Percentiles rank a stretch among this genome's conserved stretches.
phyloP scores from a whole-genome alignment of 768 basidiomycete species.

The Lactarius sanguifluus region DNA sequence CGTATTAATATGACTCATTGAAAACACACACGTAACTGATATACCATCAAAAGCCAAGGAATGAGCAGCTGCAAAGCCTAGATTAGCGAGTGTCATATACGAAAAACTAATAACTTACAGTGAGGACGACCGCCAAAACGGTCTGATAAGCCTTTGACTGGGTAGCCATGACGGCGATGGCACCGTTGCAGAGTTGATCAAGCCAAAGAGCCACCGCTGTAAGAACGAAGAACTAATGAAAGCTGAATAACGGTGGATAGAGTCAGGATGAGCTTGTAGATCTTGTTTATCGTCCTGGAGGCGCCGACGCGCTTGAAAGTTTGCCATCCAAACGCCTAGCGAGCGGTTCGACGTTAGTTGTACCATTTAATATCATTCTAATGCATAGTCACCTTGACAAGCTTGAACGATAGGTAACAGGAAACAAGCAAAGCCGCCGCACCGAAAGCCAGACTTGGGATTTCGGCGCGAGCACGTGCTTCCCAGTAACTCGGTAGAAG shows the following conservation, averaged over 20 bases:
- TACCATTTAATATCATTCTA: background rate
- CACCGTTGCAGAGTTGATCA: slow-evolving; percentile 69
- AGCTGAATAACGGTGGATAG: slow-evolving; percentile 74
- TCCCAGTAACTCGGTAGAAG: slow-evolving; percentile 68
- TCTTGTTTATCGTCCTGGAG: slow-evolving; percentile 65
- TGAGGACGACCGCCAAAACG: slow-evolving; percentile 53
- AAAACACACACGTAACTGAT: slow-evolving; percentile 22
- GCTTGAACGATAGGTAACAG: slow-evolving; percentile 65
- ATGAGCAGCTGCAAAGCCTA: slow-evolving; percentile 50
- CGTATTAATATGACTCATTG: slow-evolving; percentile 4
- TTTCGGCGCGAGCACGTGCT: slow-evolving; percentile 57
- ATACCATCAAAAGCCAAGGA: slow-evolving; percentile 66
- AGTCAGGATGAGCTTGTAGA: slow-evolving; percentile 70
- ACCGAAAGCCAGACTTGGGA: slow-evolving; percentile 63
- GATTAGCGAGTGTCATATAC: slow-evolving; percentile 14
- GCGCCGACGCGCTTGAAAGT: slow-evolving; percentile 87
- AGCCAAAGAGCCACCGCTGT: slow-evolving; percentile 72
- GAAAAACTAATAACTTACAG: slow-evolving; percentile 45
- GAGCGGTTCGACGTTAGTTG: background rate
- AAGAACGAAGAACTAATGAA: slow-evolving; percentile 74
- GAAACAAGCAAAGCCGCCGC: slow-evolving; percentile 58
- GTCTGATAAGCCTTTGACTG: slow-evolving; percentile 53
- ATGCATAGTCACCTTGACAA: slow-evolving; percentile 57
- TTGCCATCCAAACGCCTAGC: slow-evolving; percentile 76
- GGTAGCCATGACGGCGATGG: slow-evolving; percentile 53